phyloP scores from a whole-genome alignment of 1,139 yeast genomes.

The Pichia cactophila region DNA sequence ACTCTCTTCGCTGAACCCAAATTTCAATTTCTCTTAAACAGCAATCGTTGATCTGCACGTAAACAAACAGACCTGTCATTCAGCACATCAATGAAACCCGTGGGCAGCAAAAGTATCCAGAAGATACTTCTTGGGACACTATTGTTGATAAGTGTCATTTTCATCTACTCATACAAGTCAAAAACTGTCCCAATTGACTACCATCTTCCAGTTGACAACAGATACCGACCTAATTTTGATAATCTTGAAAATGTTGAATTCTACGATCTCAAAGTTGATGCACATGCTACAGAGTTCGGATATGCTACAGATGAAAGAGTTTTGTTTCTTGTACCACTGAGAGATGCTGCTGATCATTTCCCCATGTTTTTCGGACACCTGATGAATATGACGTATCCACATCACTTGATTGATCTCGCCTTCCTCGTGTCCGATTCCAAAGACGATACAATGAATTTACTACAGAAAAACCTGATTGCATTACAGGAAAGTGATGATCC shows the following conservation, averaged over 20 bases:
- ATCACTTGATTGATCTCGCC: slow-evolving; percentile 48
- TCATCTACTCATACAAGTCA: neutral
- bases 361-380: slow-evolving; percentile 56
- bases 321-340: slow-evolving; percentile 49
- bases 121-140: neutral
- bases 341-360: slow-evolving; percentile 57
- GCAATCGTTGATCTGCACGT: neutral
- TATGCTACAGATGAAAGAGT: slow-evolving; percentile 51
- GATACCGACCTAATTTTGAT: slow-evolving; percentile 16
- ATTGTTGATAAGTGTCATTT: neutral
- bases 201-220: neutral
- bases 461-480: slow-evolving; percentile 35
- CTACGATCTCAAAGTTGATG: slow-evolving; percentile 38
- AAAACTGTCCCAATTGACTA: neutral
- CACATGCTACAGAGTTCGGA: slow-evolving; percentile 39
- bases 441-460: slow-evolving; percentile 48
- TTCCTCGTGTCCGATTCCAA: slow-evolving; percentile 52
- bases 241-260: slow-evolving; percentile 14
- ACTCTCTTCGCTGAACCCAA: no score
- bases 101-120: neutral
- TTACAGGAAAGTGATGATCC: slow-evolving; percentile 39
- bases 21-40: no score
- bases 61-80: no score
- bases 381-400: slow-evolving; percentile 52
- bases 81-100: neutral